Base-by-base conservation (phyloP, 108 stramenopile genomes). In the Seminavis robusta region DNA sequence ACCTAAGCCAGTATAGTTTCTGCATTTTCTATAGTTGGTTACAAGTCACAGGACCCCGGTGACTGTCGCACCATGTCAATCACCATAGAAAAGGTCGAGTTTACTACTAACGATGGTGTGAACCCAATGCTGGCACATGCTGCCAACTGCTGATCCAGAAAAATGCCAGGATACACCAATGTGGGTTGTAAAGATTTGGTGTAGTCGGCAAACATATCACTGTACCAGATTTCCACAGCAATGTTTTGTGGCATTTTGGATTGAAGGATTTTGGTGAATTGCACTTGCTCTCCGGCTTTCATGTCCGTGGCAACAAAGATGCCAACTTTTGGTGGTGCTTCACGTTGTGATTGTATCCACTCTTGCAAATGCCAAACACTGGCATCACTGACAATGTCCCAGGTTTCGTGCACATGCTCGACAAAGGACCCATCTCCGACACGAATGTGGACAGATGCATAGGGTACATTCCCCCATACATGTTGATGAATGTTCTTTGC, bases 271-370 rank as follows among this genome's bases (percentile, higher is more conserved):
- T n/a, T n/a, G n/a, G n/a, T n/a, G n/a, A n/a, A n/a, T n/a, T n/a
- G n/a, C n/a, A n/a, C n/a, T n/a, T n/a, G n/a, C n/a, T n/a, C n/a
- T n/a, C n/a, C n/a, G n/a, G n/a, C n/a, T n/a, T n/a, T n/a, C n/a
- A n/a, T n/a, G n/a, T 48, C 47, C 10, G 47, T 48, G 9, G 47
- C 47, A 25, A 48, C 47, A n/a, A 15, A 48, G 25, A 48, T 25
- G 11, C 47, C 47, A n/a, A 48, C 25, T 5, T 11, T n/a, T 5
- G 9, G 11, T 5, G 13, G 9, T 11, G 11, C 47, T 9, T 21
- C n/a, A 44, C n/a, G 6, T 11, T 21, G 25, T 25, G 8, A 11
- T 9, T 17, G 11, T 28, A 48, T 10, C 47, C 47, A 48, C 19
- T 5, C 19, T 48, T 48, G 47, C 5, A 6, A 6, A 26, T 25